Percentiles rank a stretch among this genome's conserved stretches.
phyloP scores from a whole-genome alignment of 306 rosid species.

The Carpinus viminea region DNA sequence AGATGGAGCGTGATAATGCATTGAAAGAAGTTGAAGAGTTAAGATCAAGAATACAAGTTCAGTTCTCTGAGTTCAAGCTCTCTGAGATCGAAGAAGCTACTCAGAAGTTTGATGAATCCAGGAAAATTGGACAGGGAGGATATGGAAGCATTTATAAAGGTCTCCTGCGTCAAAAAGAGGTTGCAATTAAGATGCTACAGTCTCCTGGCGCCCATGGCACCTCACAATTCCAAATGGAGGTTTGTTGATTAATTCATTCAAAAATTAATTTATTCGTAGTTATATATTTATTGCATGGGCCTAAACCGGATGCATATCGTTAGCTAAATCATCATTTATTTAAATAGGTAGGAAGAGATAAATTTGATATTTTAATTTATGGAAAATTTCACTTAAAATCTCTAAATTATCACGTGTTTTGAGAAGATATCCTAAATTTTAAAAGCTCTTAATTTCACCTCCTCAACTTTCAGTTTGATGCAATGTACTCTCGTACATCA shows the following conservation, averaged over 20 bases:
- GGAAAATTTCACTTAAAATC: no score
- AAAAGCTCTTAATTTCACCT: no score
- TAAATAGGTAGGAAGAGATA: no score
- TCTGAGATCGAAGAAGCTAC: constrained; percentile 50
- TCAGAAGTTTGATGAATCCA: constrained; percentile 33
- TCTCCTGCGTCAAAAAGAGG: constrained; percentile 65
- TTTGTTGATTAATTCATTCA: constrained; percentile 1
- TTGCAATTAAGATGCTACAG: constrained; percentile 68
- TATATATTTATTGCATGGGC: no score
- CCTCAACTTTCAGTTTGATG: no score
- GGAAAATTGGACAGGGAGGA: constrained; percentile 63
- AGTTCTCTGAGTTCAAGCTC: constrained; percentile 42
- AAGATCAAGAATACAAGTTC: constrained; percentile 36
- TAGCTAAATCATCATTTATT: no score
- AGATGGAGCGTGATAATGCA: constrained; percentile 41
- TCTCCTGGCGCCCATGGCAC: constrained; percentile 70
- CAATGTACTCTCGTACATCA: no score
- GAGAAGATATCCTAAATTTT: no score
- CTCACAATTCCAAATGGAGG: constrained; percentile 61
- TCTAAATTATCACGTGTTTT: no score
- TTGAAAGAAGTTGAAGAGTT: constrained; percentile 53
- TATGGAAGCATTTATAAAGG: constrained; percentile 67
- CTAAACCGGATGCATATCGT: no score
- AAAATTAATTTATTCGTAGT: background rate
- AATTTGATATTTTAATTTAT: no score